These are phyloP conservation scores for Aspergillus sojae DNA, from an alignment of 2,329 filamentous ascomycete genomes.

Conservation along the genomic window DNA sequence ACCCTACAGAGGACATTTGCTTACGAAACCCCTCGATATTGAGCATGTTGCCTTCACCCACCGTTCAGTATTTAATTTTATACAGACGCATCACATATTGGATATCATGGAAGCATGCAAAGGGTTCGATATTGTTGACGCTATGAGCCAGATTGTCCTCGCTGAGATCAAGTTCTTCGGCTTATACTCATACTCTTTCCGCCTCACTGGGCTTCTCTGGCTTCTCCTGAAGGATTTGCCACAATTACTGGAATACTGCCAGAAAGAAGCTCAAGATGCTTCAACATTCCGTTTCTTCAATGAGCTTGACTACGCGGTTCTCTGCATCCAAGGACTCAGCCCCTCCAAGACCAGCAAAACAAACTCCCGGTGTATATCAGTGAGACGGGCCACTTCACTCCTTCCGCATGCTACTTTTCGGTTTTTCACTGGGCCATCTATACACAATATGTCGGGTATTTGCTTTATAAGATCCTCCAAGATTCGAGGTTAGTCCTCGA, in stretches of 20 bases:
- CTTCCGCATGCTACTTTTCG: neutral
- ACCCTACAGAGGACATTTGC: neutral
- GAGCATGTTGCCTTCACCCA: neutral
- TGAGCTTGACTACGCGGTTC: neutral
- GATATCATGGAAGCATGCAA: neutral
- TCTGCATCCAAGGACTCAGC: neutral
- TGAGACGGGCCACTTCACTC: neutral
- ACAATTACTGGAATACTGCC: neutral
- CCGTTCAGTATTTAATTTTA: neutral
- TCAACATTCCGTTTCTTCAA: neutral
- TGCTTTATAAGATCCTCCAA: neutral
- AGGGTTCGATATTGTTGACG: neutral
- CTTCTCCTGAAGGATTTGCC: neutral
- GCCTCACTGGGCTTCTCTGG: neutral
- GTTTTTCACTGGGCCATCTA: neutral
- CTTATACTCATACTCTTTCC: neutral
- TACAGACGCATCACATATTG: neutral
- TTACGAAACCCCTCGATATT: neutral
- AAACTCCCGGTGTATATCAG: neutral
- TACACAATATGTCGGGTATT: neutral
- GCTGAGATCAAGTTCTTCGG: neutral
- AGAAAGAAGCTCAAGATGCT: neutral
- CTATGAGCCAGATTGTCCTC: neutral
- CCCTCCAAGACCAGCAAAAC: neutral
- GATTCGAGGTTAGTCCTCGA: neutral